phyloP scores from a whole-genome alignment of 306 rosid genomes.

The Inga leiocalycina region DNA sequence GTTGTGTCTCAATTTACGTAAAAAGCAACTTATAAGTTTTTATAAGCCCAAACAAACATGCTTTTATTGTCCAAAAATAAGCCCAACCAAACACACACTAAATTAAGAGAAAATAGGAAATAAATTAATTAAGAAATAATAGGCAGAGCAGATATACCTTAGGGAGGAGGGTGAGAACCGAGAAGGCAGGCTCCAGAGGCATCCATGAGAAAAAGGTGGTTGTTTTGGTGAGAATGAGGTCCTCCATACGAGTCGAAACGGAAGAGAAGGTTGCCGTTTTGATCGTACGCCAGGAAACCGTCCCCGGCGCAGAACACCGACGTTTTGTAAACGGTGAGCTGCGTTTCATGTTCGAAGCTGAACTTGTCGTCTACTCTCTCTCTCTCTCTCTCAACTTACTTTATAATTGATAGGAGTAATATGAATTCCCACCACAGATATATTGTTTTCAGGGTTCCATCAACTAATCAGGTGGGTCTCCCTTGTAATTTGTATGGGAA shows the following conservation, averaged over 20 bases:
- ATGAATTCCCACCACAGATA: background rate
- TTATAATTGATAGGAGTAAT: too few species aligned
- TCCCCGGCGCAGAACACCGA: conserved; percentile 40
- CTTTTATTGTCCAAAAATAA: too few species aligned
- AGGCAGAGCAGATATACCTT: background rate
- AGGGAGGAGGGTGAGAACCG: conserved; percentile 22
- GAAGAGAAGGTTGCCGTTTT: conserved; percentile 24
- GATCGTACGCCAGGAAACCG: conserved; percentile 37
- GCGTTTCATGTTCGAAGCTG: conserved; percentile 27
- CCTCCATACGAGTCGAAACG: conserved; percentile 35
- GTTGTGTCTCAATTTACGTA: too few species aligned
- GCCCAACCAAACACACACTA: too few species aligned
- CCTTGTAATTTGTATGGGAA: background rate
- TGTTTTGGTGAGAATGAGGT: conserved; percentile 20
- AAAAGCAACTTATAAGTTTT: too few species aligned
- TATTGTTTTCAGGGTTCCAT: background rate
- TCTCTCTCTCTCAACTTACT: background rate
- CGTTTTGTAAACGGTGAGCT: conserved; percentile 41
- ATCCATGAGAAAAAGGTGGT: conserved; percentile 39
- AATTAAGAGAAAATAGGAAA: background rate
- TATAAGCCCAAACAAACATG: too few species aligned
- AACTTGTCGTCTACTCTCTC: conserved; percentile 30
- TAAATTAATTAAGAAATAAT: background rate
- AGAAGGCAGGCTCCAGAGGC: conserved; percentile 32
- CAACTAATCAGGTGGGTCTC: background rate